These are phyloP conservation scores for Coniochaeta sp. DNA, from an alignment of 2,329 filamentous ascomycete genomes.

Conservation along the genomic window DNA sequence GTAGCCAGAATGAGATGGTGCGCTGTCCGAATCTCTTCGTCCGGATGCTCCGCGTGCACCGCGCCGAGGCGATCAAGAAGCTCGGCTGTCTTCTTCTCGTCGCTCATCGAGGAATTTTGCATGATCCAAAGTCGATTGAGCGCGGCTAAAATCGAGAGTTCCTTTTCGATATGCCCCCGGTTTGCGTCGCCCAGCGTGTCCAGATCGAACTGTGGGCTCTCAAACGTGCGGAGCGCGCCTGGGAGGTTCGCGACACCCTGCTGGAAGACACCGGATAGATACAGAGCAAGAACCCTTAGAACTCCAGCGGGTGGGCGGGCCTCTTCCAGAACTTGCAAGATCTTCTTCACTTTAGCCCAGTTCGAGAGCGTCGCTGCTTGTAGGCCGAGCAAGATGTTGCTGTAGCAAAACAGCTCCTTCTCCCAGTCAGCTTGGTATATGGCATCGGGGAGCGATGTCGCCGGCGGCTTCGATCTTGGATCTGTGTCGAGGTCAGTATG, in stretches of 20 bases:
- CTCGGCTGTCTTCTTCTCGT: conserved; percentile 50
- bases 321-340: conserved; percentile 44
- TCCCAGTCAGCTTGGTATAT: conserved; percentile 57
- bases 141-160: conserved; percentile 58
- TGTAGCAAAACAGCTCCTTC: conserved; percentile 57
- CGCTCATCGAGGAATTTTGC: conserved; percentile 50
- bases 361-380: conserved; percentile 63
- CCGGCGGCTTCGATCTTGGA: conserved; percentile 11
- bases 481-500: conserved; percentile 9
- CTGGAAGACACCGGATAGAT: conserved; percentile 67
- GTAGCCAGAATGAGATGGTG: conserved; percentile 70
- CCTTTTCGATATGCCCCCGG: conserved; percentile 38
- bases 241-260: conserved; percentile 71
- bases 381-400: conserved; percentile 65
- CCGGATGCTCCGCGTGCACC: conserved; percentile 61
- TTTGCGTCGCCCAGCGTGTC: conserved; percentile 23
- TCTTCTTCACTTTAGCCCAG: conserved; percentile 56
- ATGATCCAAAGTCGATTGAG: conserved; percentile 69
- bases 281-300: conserved; percentile 52
- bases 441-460: conserved; percentile 49
- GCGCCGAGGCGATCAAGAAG: conserved; percentile 61
- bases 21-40: conserved; percentile 68
- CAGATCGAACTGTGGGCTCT: conserved; percentile 51
- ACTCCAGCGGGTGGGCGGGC: conserved; percentile 30
- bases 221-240: conserved; percentile 61